Conservation (phyloP, 208 protist species). For the Acanthamoeba healyi region DNA sequence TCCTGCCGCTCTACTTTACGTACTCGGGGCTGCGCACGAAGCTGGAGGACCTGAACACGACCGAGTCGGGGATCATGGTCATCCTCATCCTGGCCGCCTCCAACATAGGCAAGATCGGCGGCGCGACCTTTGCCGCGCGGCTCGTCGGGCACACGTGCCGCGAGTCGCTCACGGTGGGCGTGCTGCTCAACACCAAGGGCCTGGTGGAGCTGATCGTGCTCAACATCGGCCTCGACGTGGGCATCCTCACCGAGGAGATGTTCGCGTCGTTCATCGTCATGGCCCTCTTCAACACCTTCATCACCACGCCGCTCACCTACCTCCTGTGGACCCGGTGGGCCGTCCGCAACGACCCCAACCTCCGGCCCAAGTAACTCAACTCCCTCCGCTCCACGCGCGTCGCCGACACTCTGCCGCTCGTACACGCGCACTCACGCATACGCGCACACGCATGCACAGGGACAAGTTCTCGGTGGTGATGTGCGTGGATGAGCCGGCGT, state of each 20-base stretch:
- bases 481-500: conserved; percentile 39
- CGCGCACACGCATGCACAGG: not conserved
- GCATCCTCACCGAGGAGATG: conserved; percentile 77
- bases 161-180: conserved; percentile 83
- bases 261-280: conserved; percentile 87
- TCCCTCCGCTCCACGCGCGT: too few relatives aligned
- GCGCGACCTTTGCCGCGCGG: conserved; percentile 71
- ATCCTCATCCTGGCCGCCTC: conserved; percentile 82
- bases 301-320: not conserved
- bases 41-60: conserved; percentile 46
- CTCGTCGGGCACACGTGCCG: conserved; percentile 45
- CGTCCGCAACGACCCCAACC: conserved; percentile 25
- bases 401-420: too few relatives aligned
- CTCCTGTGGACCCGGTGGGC: conserved; percentile 43
- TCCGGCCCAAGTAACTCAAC: not conserved
- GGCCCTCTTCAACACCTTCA: conserved; percentile 77
- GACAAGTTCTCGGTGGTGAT: conserved; percentile 49
- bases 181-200: conserved; percentile 86
- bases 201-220: conserved; percentile 85
- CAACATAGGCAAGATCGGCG: conserved; percentile 82
- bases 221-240: conserved; percentile 85
- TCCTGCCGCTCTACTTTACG: conserved; percentile 87
- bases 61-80: conserved; percentile 57
- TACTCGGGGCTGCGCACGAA: conserved; percentile 81
- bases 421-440: not conserved